Evolutionary conservation across 805 yeast species (phyloP), one percentile per base, ranked within the genome.

Genomic region (Barnettozyma botsteinii): DNA sequence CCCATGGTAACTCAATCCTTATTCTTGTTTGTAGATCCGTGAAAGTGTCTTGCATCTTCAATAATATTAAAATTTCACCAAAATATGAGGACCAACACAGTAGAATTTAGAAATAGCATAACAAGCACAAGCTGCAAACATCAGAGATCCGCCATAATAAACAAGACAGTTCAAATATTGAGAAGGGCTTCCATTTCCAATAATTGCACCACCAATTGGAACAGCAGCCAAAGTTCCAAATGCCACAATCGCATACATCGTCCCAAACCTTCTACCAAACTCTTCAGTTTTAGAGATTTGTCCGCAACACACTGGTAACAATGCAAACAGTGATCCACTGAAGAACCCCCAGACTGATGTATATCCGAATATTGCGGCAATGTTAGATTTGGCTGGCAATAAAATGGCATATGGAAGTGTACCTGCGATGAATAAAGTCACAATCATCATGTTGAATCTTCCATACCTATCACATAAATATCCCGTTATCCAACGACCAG

Each of bases 261-360:
- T 72, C 3, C 79, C 75, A 48, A 73, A 75, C 17, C 76, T 65
- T 53, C 66, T 69, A 23, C 81, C 81, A 55, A 72, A 75, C 39
- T 64, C 69, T 36, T 72, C 72, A 10, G 72, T 68, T 38, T 69
- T 70, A 17, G 79, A 72, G 26, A 78, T 73, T 43, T 76, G 77
- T 2, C 77, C 79, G 44, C 78, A 66, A 48, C 81, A 73, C 3
- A 75, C 78, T 8, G 82, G 81, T 34, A 75, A 64, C 38, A 77
- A 55, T 5, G 81, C 68, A 47, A 76, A 66, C 1, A 75, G 69
- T 4, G 81, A 70, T 5, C 79, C 75, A 7, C 78, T 69, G 43
- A 67, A 62, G 38, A 77, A 67, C 5, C 83, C 84, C 59, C 70
- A 75, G 7, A 70, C 48, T 1, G 62, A 66, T 10, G 76, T 60